These are phyloP conservation scores for Orbilia quercus DNA, from an alignment of 2,329 filamentous ascomycete genomes.

Conservation along the genomic window DNA sequence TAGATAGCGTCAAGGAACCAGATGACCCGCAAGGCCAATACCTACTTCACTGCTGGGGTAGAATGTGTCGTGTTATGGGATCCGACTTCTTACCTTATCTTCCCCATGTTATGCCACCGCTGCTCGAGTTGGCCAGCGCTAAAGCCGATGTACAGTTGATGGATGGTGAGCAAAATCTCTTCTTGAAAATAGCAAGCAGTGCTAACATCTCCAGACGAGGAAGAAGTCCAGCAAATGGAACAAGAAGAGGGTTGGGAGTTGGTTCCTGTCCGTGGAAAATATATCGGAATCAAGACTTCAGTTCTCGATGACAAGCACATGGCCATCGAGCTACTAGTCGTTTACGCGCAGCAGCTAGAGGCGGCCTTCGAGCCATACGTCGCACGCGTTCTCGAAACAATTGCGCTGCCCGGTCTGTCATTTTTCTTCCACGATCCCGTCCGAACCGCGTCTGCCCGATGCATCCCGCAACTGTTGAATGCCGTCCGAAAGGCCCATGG, in stretches of 20 bases:
- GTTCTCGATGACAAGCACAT: slow-evolving; percentile 98
- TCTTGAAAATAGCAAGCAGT: neutral
- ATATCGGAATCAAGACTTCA: slow-evolving; percentile 97
- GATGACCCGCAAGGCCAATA: slow-evolving; percentile 98
- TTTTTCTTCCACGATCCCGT: slow-evolving; percentile 99
- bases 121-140: slow-evolving; percentile 88
- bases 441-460: slow-evolving; percentile 91
- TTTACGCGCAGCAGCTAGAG: slow-evolving; percentile 96
- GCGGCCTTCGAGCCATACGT: slow-evolving; percentile 92
- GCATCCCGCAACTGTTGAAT: slow-evolving; percentile 90
- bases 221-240: slow-evolving; percentile 90
- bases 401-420: slow-evolving; percentile 88
- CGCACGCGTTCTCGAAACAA: slow-evolving; percentile 92
- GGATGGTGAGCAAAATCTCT: slow-evolving; percentile 66
- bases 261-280: slow-evolving; percentile 95
- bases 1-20: slow-evolving; percentile 79
- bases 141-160: slow-evolving; percentile 97
- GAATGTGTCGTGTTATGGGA: slow-evolving; percentile 95
- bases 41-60: slow-evolving; percentile 97
- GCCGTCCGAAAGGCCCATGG: slow-evolving; percentile 95
- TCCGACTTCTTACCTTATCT: slow-evolving; percentile 92
- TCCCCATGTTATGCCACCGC: slow-evolving; percentile 89
- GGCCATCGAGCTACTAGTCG: slow-evolving; percentile 97
- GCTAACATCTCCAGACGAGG: slow-evolving; percentile 72
- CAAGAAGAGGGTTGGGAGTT: slow-evolving; percentile 98